phyloP scores from a whole-genome alignment of 2,329 filamentous ascomycete genomes.

The Colletotrichum musae region DNA sequence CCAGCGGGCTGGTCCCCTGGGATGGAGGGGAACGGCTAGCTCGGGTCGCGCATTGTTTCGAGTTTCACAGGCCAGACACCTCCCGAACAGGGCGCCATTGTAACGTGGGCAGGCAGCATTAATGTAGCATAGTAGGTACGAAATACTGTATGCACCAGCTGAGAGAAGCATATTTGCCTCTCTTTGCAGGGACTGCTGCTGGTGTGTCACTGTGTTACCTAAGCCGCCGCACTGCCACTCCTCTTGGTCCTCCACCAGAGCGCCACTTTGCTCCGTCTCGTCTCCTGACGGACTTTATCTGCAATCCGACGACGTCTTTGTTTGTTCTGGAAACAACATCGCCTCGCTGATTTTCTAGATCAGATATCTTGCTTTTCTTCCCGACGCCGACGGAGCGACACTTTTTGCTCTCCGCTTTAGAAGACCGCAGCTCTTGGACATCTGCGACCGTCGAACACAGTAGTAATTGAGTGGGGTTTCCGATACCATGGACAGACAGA shows the following conservation, averaged over 20 bases:
- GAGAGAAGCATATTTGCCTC: too few relatives aligned
- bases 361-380: not conserved
- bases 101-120: not conserved
- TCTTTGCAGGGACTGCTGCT: too few relatives aligned
- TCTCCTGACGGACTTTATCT: slow-evolving; percentile 31
- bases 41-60: slow-evolving; percentile 35
- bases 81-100: slow-evolving; percentile 23
- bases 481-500: slow-evolving; percentile 64
- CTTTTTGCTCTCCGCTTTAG: not conserved
- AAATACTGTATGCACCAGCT: too few relatives aligned
- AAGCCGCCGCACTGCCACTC: slow-evolving; percentile 36
- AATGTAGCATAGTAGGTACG: not conserved
- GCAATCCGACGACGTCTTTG: slow-evolving; percentile 26
- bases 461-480: slow-evolving; percentile 12
- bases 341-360: slow-evolving; percentile 16
- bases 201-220: slow-evolving; percentile 23
- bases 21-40: slow-evolving; percentile 29
- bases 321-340: slow-evolving; percentile 38
- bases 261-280: slow-evolving; percentile 36
- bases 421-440: not conserved
- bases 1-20: slow-evolving; percentile 21
- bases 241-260: slow-evolving; percentile 31
- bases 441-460: slow-evolving; percentile 5
- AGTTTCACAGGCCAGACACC: slow-evolving; percentile 37
- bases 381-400: slow-evolving; percentile 3